phyloP scores from a whole-genome alignment of 345 rosid genomes.

The Nasturtium officinale region DNA sequence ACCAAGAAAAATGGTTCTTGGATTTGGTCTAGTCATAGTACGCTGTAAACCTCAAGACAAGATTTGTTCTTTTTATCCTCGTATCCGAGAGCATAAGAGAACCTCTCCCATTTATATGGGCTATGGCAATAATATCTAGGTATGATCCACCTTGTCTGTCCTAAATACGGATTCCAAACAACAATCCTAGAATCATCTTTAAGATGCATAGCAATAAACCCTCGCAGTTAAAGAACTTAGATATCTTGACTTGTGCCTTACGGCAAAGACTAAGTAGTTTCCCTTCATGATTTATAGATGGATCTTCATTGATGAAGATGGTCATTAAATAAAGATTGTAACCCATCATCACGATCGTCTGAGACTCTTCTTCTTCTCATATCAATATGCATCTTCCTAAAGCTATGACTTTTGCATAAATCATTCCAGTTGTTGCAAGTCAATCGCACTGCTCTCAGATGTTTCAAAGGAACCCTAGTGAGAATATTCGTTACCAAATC shows the following conservation, averaged over 20 bases:
- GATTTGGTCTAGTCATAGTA: background rate
- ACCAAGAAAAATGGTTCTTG: background rate
- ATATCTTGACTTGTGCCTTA: background rate
- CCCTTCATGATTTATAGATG: background rate
- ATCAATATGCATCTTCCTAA: background rate
- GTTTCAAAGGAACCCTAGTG: background rate
- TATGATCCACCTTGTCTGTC: background rate
- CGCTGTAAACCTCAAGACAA: background rate
- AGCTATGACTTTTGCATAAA: background rate
- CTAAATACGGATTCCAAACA: slow-evolving; percentile 2
- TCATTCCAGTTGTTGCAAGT: background rate
- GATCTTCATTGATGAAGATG: background rate
- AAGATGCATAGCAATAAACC: slow-evolving; percentile 1
- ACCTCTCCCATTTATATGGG: background rate
- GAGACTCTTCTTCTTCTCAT: background rate
- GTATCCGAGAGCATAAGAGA: background rate
- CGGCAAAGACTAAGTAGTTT: background rate
- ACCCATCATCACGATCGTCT: background rate
- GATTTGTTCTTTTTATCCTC: background rate
- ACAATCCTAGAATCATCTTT: background rate
- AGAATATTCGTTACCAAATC: background rate
- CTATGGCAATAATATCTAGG: background rate
- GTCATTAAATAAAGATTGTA: background rate
- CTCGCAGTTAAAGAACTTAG: background rate
- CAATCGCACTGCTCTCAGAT: background rate